These are phyloP conservation scores for Stemphylium beticola DNA, from an alignment of 2,329 filamentous ascomycete genomes.

Conservation along the genomic window DNA sequence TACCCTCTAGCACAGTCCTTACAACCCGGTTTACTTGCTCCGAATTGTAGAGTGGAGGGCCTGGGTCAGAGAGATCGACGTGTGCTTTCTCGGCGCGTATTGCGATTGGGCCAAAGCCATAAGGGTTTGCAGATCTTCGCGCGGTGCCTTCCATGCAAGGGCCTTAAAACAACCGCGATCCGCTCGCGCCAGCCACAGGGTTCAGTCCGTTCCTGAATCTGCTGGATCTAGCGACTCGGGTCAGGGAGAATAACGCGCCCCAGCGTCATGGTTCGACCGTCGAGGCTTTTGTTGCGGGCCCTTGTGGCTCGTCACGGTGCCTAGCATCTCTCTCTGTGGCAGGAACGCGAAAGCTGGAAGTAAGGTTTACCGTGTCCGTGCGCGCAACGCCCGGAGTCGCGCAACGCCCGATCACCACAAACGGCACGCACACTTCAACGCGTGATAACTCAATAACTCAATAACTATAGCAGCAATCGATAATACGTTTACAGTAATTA, in stretches of 20 bases:
- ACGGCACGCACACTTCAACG: no score
- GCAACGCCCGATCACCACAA: no score
- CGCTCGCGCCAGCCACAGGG: conserved; percentile 8
- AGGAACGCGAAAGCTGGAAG: no score
- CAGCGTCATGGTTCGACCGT: background rate
- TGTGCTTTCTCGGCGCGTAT: background rate
- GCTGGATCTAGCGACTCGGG: conserved; percentile 1
- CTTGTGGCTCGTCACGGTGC: conserved; percentile 1
- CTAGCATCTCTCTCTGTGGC: background rate
- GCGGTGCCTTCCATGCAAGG: background rate
- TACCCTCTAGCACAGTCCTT: background rate
- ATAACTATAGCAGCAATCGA: no score
- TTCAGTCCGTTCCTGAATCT: conserved; percentile 5
- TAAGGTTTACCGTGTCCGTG: no score
- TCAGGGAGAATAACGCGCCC: conserved; percentile 3
- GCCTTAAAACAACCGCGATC: conserved; percentile 2
- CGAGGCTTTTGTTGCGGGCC: background rate
- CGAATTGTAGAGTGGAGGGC: background rate
- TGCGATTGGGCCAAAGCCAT: background rate
- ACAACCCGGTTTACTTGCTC: conserved; percentile 5
- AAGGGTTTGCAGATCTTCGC: background rate
- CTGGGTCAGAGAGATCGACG: conserved; percentile 1
- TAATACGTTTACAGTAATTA: no score
- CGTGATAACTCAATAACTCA: no score
- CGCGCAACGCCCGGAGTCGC: no score